Conservation (phyloP, 1,139 yeast species). For the Yamadazyma taylorii region DNA sequence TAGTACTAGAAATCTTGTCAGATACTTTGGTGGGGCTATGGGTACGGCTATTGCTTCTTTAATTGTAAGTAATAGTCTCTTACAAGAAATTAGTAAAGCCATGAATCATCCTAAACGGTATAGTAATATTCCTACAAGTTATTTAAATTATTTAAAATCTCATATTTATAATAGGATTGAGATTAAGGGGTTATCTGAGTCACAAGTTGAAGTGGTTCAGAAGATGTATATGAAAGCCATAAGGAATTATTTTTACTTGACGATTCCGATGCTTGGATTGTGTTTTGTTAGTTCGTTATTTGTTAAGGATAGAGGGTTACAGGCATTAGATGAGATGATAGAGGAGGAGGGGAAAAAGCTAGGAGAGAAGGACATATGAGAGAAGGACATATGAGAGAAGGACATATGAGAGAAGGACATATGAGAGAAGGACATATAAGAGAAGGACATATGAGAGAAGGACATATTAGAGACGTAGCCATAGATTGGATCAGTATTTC, state of each 20-base stretch:
- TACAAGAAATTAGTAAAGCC: constrained; percentile 12
- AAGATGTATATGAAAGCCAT: constrained; percentile 38
- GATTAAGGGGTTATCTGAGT: constrained; percentile 20
- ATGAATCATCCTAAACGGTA: constrained; percentile 7
- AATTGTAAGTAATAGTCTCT: constrained; percentile 21
- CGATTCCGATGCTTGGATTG: constrained; percentile 42
- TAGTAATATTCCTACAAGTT: constrained; percentile 16
- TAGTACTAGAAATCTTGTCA: constrained; percentile 50
- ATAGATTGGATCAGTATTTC: too few species aligned
- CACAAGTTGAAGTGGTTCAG: constrained; percentile 27
- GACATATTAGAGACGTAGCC: too few species aligned
- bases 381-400: too few species aligned
- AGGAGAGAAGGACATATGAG: not conserved
- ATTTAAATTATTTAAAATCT: constrained; percentile 22
- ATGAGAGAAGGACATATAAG: too few species aligned
- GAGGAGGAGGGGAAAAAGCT: too few species aligned
- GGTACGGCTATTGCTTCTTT: constrained; percentile 30
- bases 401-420: too few species aligned
- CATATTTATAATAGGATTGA: constrained; percentile 37
- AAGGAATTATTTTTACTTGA: constrained; percentile 39
- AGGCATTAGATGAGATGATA: constrained; percentile 36
- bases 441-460: too few species aligned
- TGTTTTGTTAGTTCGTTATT: constrained; percentile 38
- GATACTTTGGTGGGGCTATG: constrained; percentile 56
- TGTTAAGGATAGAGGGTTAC: constrained; percentile 30